Conservation (phyloP, 108 stramenopile species). For the Stephanodiscus minutulus region DNA sequence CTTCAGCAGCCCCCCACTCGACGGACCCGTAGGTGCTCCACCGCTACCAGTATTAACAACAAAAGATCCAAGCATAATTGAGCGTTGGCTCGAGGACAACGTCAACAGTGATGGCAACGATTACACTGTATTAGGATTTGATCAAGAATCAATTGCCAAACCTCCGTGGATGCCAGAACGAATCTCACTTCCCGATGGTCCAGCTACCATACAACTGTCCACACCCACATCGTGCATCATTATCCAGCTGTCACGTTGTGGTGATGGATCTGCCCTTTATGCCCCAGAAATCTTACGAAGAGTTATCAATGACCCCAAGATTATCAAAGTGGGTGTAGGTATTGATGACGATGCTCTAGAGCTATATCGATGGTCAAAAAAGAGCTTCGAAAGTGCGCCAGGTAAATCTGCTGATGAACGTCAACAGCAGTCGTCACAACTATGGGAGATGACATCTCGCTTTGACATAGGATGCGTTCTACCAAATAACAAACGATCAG, state of each 20-base stretch:
- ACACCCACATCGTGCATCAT: constrained; percentile 61
- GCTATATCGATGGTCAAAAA: constrained; percentile 42
- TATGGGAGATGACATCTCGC: constrained; percentile 50
- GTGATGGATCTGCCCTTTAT: constrained; percentile 41
- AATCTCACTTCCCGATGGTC: constrained; percentile 47
- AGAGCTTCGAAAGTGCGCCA: not conserved
- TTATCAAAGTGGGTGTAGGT: constrained; percentile 63
- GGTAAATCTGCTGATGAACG: not conserved
- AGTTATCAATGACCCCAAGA: constrained; percentile 44
- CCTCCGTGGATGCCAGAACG: constrained; percentile 51
- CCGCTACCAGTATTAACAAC: constrained; percentile 61
- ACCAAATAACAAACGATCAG: constrained; percentile 31
- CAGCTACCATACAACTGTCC: constrained; percentile 70
- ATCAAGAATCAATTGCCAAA: constrained; percentile 42
- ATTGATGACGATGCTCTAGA: constrained; percentile 75
- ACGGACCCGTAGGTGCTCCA: constrained; percentile 34
- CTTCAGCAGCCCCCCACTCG: constrained; percentile 25
- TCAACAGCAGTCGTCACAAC: constrained; percentile 10
- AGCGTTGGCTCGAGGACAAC: constrained; percentile 59
- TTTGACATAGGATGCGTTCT: constrained; percentile 63
- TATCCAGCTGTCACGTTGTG: constrained; percentile 54
- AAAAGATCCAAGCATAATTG: constrained; percentile 52
- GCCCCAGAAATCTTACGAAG: constrained; percentile 47
- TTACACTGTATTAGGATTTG: constrained; percentile 42
- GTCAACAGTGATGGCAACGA: constrained; percentile 8